phyloP scores from a whole-genome alignment of 257 asterid genomes.

The Capsicum baccatum region DNA sequence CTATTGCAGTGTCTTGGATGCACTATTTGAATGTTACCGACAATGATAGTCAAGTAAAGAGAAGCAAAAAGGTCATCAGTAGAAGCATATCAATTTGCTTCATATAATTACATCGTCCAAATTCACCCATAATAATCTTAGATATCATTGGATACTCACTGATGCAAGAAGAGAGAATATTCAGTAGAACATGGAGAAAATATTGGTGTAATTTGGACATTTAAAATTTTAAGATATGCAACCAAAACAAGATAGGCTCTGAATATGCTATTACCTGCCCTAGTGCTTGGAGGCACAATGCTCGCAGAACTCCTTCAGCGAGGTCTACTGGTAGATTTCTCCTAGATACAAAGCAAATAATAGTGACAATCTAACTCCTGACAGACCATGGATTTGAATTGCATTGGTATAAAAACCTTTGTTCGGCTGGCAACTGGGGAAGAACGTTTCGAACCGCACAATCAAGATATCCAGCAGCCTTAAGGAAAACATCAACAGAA shows the following conservation, averaged over 20 bases:
- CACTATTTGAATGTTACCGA: neutral
- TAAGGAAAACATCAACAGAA: slow-evolving; percentile 84
- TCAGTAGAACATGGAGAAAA: neutral
- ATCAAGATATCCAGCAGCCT: slow-evolving; percentile 98
- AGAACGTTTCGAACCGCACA: slow-evolving; percentile 92
- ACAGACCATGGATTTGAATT: slow-evolving; percentile 3
- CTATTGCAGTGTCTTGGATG: neutral
- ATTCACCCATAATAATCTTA: slow-evolving; percentile 1
- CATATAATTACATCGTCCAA: slow-evolving; percentile 10
- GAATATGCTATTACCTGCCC: slow-evolving; percentile 74
- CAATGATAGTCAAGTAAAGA: neutral
- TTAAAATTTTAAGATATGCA: neutral
- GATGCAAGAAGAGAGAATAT: slow-evolving; percentile 5
- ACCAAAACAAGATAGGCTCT: slow-evolving; percentile 26
- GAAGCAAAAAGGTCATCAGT: slow-evolving; percentile 10
- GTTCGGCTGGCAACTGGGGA: slow-evolving; percentile 83
- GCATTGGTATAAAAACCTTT: slow-evolving; percentile 54
- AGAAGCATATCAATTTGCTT: neutral
- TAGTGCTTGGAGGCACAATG: slow-evolving; percentile 94
- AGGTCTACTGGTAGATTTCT: slow-evolving; percentile 93
- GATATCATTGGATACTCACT: neutral
- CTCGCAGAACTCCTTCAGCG: slow-evolving; percentile 93
- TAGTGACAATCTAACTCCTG: slow-evolving; percentile 32
- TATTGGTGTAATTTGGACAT: neutral
- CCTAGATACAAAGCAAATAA: slow-evolving; percentile 50